These are phyloP conservation scores for Gaertneriomyces sp. DNA, from an alignment of 192 early-diverging fungal genomes.

Conservation along the genomic window DNA sequence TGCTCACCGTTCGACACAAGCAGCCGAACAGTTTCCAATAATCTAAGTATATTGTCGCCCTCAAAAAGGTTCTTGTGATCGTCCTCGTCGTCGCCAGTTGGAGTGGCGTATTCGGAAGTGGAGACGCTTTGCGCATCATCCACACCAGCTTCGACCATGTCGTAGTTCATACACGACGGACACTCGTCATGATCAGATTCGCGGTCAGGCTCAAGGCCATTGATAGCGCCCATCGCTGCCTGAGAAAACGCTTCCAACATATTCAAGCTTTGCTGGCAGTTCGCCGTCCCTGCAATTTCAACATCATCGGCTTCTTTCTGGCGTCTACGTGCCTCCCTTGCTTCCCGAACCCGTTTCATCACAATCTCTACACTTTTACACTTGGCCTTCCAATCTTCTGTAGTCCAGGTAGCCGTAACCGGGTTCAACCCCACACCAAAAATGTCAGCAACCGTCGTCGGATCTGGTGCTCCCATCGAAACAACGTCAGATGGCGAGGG, in stretches of 20 bases:
- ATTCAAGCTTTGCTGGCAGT: background rate
- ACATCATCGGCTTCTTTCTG: slow-evolving; percentile 1
- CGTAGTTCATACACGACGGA: background rate
- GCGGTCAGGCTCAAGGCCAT: background rate
- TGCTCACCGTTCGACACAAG: slow-evolving; percentile 25
- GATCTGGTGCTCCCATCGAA: background rate
- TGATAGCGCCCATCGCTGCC: slow-evolving; percentile 2
- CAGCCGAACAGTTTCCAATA: slow-evolving; percentile 28
- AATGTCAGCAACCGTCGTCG: background rate
- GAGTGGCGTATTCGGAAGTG: slow-evolving; percentile 2
- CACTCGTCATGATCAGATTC: slow-evolving; percentile 11
- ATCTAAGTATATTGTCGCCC: slow-evolving; percentile 15
- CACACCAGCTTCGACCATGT: background rate
- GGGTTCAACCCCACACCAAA: slow-evolving; percentile 18
- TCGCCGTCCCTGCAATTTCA: background rate
- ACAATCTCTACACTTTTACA: slow-evolving; percentile 27
- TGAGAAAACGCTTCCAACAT: slow-evolving; percentile 2
- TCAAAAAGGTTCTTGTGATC: slow-evolving; percentile 7
- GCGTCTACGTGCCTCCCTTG: slow-evolving; percentile 10
- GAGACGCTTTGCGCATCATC: slow-evolving; percentile 1
- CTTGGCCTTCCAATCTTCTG: slow-evolving; percentile 28
- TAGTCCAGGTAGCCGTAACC: slow-evolving; percentile 25
- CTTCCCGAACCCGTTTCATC: slow-evolving; percentile 29
- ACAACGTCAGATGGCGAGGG: background rate
- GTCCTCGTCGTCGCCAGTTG: background rate